Evolutionary conservation across 257 asterid genomes (phyloP).

Genomic region (Lycium barbarum): DNA sequence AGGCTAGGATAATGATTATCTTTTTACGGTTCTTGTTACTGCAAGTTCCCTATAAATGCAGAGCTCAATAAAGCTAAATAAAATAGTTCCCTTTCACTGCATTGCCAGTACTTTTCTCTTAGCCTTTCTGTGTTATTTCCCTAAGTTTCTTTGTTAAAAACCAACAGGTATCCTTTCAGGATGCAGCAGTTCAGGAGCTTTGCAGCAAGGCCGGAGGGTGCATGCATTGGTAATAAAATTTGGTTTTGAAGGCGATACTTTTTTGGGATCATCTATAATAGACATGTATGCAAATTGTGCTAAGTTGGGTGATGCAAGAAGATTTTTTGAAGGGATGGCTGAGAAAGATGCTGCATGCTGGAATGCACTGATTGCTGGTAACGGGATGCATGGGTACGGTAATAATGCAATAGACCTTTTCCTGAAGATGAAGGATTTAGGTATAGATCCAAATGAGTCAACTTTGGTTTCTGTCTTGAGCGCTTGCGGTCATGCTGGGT

Average conservation of each 20-base stretch:
- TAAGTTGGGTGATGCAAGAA: constrained; percentile 41
- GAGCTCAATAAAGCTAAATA: no score
- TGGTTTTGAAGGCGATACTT: constrained; percentile 52
- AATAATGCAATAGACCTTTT: constrained; percentile 48
- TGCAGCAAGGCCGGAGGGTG: constrained; percentile 61
- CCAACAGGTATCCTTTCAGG: constrained; percentile 46
- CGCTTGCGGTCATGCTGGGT: constrained; percentile 62
- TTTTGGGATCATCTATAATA: constrained; percentile 58
- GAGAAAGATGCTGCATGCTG: constrained; percentile 61
- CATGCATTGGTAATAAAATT: constrained; percentile 54
- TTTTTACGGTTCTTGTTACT: no score
- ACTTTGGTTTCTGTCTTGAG: constrained; percentile 56
- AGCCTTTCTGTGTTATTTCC: no score
- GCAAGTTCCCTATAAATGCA: no score
- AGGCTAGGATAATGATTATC: no score
- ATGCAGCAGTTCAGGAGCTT: constrained; percentile 62
- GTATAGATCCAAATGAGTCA: constrained; percentile 52
- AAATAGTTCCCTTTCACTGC: no score
- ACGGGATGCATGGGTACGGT: constrained; percentile 57
- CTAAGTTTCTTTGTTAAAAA: no score
- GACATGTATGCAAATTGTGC: constrained; percentile 69
- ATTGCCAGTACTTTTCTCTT: no score
- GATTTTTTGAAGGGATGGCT: constrained; percentile 46
- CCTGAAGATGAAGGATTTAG: constrained; percentile 43
- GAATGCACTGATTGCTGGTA: constrained; percentile 66